Conservation (phyloP, 1,284 basidiomycete species). For the Cystobasidium sp. region DNA sequence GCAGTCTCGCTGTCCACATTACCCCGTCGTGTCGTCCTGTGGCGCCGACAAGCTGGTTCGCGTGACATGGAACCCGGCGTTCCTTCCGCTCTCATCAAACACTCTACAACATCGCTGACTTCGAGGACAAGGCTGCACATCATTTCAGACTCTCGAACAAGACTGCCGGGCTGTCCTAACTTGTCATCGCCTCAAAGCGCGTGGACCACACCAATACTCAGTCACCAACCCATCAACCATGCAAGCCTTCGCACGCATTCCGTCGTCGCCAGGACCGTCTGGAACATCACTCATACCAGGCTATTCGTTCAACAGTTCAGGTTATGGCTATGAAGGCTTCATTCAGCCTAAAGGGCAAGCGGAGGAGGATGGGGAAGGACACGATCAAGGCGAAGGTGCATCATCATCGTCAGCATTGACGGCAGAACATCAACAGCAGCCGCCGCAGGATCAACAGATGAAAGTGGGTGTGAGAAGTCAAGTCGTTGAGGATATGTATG, state of each 20-base stretch:
- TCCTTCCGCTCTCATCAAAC: no score
- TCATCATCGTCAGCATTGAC: neutral
- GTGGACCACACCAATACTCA: no score
- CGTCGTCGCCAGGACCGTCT: conserved; percentile 21
- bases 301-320: conserved; percentile 39
- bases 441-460: conserved; percentile 19
- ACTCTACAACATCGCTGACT: no score
- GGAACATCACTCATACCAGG: conserved; percentile 28
- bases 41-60: no score
- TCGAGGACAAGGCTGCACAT: no score
- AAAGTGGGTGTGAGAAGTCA: conserved; percentile 30
- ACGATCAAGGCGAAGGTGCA: conserved; percentile 7
- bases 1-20: no score
- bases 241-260: conserved; percentile 42
- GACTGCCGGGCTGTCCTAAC: no score
- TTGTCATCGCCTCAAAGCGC: no score
- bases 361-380: conserved; percentile 9
- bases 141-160: no score
- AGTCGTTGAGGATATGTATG: conserved; percentile 37
- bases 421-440: conserved; percentile 1
- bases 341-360: conserved; percentile 24
- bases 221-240: no score
- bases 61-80: no score
- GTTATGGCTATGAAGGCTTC: conserved; percentile 38
- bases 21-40: no score